A percentile compares a stretch with the other conserved stretches of the same genome.
These are phyloP conservation scores for Sapria himalayana DNA, from an alignment of 345 rosid genomes.

Conservation along the genomic window DNA sequence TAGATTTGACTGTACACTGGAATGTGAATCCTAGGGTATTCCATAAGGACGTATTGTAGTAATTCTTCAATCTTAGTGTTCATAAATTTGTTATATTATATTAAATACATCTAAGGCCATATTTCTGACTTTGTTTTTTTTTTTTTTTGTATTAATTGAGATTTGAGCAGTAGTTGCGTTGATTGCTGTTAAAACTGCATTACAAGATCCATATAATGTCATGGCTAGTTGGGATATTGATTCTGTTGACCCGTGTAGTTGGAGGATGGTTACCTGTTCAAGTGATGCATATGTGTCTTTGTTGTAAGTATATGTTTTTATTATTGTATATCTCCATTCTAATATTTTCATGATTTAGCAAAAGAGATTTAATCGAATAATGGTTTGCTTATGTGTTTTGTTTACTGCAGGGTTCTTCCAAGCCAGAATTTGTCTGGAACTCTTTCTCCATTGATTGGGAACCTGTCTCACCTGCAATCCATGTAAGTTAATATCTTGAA, in stretches of 20 bases:
- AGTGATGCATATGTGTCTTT: conserved; percentile 64
- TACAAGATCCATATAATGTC: conserved; percentile 78
- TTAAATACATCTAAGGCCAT: too few relatives aligned
- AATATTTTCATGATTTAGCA: not conserved
- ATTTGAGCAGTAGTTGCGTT: conserved; percentile 76
- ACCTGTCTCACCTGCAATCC: conserved; percentile 61
- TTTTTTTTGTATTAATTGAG: conserved; percentile 6
- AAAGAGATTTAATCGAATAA: not conserved
- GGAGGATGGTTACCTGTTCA: conserved; percentile 95
- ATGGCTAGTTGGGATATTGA: conserved; percentile 89
- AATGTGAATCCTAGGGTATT: too few relatives aligned
- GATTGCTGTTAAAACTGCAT: conserved; percentile 51
- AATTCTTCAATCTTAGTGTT: too few relatives aligned
- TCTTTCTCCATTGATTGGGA: conserved; percentile 66
- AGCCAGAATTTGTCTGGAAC: conserved; percentile 92
- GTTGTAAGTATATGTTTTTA: conserved; percentile 31
- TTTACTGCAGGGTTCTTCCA: conserved; percentile 60
- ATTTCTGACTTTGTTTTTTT: too few relatives aligned
- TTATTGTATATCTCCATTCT: not conserved
- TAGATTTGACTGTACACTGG: too few relatives aligned
- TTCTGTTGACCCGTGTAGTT: conserved; percentile 99
- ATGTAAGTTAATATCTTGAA: conserved; percentile 34
- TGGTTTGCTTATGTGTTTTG: conserved; percentile 1
- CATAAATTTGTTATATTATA: too few relatives aligned
- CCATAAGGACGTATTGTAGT: too few relatives aligned